Base-by-base conservation (phyloP, 1,284 basidiomycete species). In the Phlebopus sp. region DNA sequence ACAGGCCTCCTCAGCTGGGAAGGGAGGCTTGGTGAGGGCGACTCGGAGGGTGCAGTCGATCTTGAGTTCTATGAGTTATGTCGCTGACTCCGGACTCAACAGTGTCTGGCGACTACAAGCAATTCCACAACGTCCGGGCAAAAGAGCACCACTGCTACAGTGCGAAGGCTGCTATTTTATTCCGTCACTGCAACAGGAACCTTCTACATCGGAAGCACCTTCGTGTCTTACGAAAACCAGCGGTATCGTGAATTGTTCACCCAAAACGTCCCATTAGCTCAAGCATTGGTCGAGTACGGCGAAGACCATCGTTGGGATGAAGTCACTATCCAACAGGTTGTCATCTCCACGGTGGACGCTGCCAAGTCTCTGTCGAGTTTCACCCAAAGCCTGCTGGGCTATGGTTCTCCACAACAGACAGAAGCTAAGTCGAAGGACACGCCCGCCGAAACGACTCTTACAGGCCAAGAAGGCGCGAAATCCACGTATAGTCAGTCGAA, bases 241-340 rank as follows among this genome's bases (percentile, higher is more conserved):
- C 67, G 73, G 5, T 91, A 90, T 73, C 82, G 86, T 64, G 84
- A 92, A 59, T 77, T 93, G 62, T 94, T 94, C 73, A 76, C 82
- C 52, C 84, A 89, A 59, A 74, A 81, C 51, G 83, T 92, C 41
- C 92, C 92, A 3, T 70, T 86, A 25, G 94, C 86, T 37, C 79
- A 88, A 57, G 62, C 75, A 18, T 76, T 96, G 63, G 76, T 95
- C 32, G 84, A 93, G 52, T 90, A 83, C 61, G 87, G 86, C 6
- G 90, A 95, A 64, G 76, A 82, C 38, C 73, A 85, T 57, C 77
- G 83, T 19, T 91, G 88, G 87, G 86, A 92, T 56, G 80, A 77
- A 3, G 69, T 88, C 41, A 82, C 87, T 18, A 59, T 79, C 18
- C 69, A 78, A 53, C 77, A 84, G 52, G 76, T 82, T 15, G 58